These are phyloP conservation scores for Pyrenochaeta sp. DNA, from an alignment of 2,329 filamentous ascomycete genomes.

Conservation along the genomic window DNA sequence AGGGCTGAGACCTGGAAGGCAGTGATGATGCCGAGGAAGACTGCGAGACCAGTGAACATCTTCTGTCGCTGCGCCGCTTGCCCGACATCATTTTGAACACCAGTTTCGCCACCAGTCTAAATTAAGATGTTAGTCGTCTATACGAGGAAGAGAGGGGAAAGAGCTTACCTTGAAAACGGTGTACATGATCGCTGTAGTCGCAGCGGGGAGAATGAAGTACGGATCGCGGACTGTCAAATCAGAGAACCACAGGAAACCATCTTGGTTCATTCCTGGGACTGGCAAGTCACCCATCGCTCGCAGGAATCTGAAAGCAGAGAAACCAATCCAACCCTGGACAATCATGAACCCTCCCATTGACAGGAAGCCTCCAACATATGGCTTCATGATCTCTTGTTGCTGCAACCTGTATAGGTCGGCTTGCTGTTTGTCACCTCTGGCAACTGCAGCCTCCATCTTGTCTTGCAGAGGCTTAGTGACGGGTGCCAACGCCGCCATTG, in stretches of 20 bases:
- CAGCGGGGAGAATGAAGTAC: conserved; percentile 74
- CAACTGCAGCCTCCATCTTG: conserved; percentile 59
- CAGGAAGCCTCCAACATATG: conserved; percentile 24
- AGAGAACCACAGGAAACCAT: conserved; percentile 78
- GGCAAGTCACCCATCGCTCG: conserved; percentile 78
- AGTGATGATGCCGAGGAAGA: conserved; percentile 63
- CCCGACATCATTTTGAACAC: conserved; percentile 37
- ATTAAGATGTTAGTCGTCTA: conserved; percentile 20
- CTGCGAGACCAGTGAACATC: conserved; percentile 61
- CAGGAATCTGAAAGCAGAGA: conserved; percentile 81
- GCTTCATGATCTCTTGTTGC: conserved; percentile 61
- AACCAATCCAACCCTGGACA: conserved; percentile 74
- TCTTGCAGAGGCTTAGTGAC: conserved; percentile 64
- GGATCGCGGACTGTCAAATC: conserved; percentile 83
- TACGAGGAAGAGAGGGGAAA: conserved; percentile 9
- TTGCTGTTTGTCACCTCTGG: conserved; percentile 55
- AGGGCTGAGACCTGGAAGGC: conserved; percentile 64
- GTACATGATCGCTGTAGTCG: conserved; percentile 66
- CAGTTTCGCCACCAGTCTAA: conserved; percentile 62
- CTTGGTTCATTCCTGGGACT: conserved; percentile 77
- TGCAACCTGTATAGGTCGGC: conserved; percentile 53
- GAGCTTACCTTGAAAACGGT: conserved; percentile 65
- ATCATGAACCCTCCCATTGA: conserved; percentile 64
- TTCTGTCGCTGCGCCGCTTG: conserved; percentile 46
- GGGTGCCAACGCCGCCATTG: conserved; percentile 68